Evolutionary conservation across 1,284 basidiomycete genomes (phyloP), one percentile per base, ranked within the genome.

Genomic region (Apiotrichum montevideense): DNA sequence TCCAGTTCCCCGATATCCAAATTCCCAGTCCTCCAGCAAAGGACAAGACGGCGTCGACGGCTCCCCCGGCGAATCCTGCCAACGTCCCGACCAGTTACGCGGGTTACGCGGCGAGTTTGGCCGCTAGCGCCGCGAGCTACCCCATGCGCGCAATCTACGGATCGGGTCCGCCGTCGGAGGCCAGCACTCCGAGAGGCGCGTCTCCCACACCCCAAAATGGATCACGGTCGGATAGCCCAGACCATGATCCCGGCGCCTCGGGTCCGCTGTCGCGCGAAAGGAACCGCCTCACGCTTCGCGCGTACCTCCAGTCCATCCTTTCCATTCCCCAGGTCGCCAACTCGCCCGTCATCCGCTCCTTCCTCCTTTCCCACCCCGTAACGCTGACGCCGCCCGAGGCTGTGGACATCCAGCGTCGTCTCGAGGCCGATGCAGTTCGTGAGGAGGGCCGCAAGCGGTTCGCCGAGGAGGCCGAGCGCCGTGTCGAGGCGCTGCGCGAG

Each of bases 211-310:
- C 55, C 54, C 14, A 49, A 32, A 13, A 29, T 21, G 29, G 52
- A 35, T 21, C 21, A 21, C 21, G 21, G 21, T 21, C 21, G 21
- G 56, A 57, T 15, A 52, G 46, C 6, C 10, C 47, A 8, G 13
- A 51, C 7, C 41, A 13, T 11, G 50, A 43, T 3, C 10, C 32
- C 45, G 11, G 11, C 21, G 10, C 45, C 4, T 8, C 32, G 3
- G 50, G 50, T 0, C 84, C 85, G 32, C 81, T 97, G 14, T 81
- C 89, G 0, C 81, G 93, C 34, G 96, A 99, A 75, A 95, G 93
- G 81, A 99, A 99, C 68, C 82, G 96, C 6, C 80, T 98, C 7
- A 98, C 96, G 0, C 83, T 99, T 7, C 84, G 96, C 29, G 88
- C 92, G 0, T 98, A 98, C 75, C 80, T 99, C 13, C 87, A 89